These are phyloP conservation scores for Gentiana dahurica DNA, from an alignment of 257 asterid genomes.

Conservation along the genomic window DNA sequence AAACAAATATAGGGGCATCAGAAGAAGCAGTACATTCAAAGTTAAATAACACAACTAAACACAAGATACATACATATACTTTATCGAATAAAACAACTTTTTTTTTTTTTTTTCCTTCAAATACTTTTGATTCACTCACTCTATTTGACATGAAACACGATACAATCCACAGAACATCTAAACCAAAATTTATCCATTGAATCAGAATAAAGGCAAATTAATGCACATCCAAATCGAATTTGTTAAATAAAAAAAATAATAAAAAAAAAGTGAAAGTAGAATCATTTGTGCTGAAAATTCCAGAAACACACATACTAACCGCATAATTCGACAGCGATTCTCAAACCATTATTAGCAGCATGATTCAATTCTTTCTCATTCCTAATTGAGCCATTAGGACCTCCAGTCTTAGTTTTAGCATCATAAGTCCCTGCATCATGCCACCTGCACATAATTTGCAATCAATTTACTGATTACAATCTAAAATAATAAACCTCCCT, in stretches of 20 bases:
- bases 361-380: conserved; percentile 43
- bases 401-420: conserved; percentile 69
- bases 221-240: no score
- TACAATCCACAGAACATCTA: no score
- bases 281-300: no score
- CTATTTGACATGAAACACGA: no score
- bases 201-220: no score
- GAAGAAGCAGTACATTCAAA: neutral
- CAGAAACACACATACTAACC: conserved; percentile 27
- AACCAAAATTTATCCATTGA: no score
- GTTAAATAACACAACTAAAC: neutral
- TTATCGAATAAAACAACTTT: no score
- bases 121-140: no score
- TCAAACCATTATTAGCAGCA: conserved; percentile 58
- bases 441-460: conserved; percentile 47
- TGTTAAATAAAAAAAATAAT: no score
- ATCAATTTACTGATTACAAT: neutral
- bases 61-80: no score
- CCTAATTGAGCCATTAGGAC: conserved; percentile 91
- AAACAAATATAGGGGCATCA: conserved; percentile 3
- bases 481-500: neutral
- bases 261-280: no score
- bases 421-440: conserved; percentile 94
- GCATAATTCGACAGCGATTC: conserved; percentile 61
- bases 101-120: no score